Base-by-base conservation (phyloP, 2,329 filamentous ascomycete genomes). In the Diaporthe destruens region DNA sequence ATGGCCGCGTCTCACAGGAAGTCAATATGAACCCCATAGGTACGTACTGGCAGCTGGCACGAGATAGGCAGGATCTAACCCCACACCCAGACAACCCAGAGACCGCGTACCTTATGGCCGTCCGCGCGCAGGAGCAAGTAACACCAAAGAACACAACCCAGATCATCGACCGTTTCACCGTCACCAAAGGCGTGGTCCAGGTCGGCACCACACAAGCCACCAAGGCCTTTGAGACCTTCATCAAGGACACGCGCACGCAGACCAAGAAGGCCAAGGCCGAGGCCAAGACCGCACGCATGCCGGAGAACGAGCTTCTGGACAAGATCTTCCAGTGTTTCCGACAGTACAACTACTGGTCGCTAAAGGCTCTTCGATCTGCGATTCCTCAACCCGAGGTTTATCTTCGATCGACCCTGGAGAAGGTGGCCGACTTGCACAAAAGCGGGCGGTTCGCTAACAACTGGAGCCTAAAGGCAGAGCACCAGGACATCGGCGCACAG, bases 331-430 rank as follows among this genome's bases (percentile, higher is more conserved):
- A 88, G 63, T 93, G 92, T 80, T 99, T 98, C 90, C 90, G 92
- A 71, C 86, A 93, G 78, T 97, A 93, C 86, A 91, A 92, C 77
- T 98, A 96, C 83, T 99, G 96, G 95, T 91, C 93, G n/a, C 93
- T 98, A 87, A 95, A 94, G 79, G 90, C 93, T 6, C 89, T 99
- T 77, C 94, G 94, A 75, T 87, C 90, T 66, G 86, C 88, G 74
- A 89, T 97, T 51, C 89, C 92, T 73, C 96, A 99, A 83, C 96
- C 96, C 1, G 96, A 98, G 80, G 91, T 93, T n/a, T 98, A 95
- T 81, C 89, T 99, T 74, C 94, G 96, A 70, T 90, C 96, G 80
- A 92, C 92, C 0, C 84, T 99, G 76, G 93, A 95, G 75, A 91
- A 94, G 79, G 90, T 98, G 73, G 96, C 94, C 0, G 90, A 93